These are phyloP conservation scores for Coemansia sp. DNA, from an alignment of 192 early-diverging fungal species.

Conservation along the genomic window DNA sequence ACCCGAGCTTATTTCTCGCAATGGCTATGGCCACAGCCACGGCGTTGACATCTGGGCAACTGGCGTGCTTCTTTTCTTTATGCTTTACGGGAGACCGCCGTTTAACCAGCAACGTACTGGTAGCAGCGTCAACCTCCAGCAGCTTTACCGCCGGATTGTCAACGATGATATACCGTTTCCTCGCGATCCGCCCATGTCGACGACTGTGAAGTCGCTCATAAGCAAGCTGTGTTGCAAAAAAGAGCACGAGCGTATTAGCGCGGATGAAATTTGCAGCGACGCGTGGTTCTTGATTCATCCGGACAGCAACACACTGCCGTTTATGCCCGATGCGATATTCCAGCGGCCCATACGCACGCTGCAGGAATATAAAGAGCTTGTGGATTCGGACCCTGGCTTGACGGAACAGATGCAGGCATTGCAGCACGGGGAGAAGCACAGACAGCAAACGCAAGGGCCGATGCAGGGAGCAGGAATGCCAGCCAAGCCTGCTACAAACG, in stretches of 20 bases:
- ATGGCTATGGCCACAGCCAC: slow-evolving; percentile 79
- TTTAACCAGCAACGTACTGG: slow-evolving; percentile 56
- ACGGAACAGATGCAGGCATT: background rate
- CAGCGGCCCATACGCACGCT: slow-evolving; percentile 39
- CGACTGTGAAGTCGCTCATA: slow-evolving; percentile 69
- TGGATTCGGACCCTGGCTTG: background rate
- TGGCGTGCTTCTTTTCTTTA: slow-evolving; percentile 89
- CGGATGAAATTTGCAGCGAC: slow-evolving; percentile 31
- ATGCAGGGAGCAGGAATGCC: background rate
- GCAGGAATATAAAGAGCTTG: slow-evolving; percentile 30
- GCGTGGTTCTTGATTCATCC: slow-evolving; percentile 35
- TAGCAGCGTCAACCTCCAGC: slow-evolving; percentile 23
- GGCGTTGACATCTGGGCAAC: slow-evolving; percentile 95
- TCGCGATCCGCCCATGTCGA: slow-evolving; percentile 56
- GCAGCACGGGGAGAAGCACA: background rate
- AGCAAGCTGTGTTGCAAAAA: slow-evolving; percentile 62
- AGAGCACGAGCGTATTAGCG: slow-evolving; percentile 56
- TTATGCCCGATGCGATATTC: slow-evolving; percentile 47
- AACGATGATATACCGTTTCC: slow-evolving; percentile 64
- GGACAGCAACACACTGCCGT: slow-evolving; percentile 14
- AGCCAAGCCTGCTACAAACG: background rate
- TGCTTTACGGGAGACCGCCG: slow-evolving; percentile 85
- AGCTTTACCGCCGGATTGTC: slow-evolving; percentile 48
- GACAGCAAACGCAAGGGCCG: background rate
- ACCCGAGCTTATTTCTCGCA: slow-evolving; percentile 87